Evolutionary conservation across 2,329 filamentous ascomycete species (phyloP).

Genomic region (Biscogniauxia sp.): DNA sequence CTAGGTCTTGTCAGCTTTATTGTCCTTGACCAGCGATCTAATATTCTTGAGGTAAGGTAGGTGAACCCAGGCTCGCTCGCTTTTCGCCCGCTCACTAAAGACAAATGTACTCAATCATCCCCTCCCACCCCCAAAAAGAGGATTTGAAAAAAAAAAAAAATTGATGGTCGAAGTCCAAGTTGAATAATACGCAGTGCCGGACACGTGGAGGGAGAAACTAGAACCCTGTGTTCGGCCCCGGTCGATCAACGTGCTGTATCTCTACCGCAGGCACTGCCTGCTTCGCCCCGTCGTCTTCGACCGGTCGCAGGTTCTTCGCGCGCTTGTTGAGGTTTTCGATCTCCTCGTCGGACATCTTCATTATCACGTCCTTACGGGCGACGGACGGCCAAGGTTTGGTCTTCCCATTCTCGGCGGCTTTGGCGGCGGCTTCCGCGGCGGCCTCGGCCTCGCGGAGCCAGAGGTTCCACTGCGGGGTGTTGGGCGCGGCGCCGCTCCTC

Average conservation of each 20-base stretch:
- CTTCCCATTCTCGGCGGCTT: constrained; percentile 12
- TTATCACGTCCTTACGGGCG: constrained; percentile 46
- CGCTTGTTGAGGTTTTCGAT: not conserved
- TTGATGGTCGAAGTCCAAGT: too few species aligned
- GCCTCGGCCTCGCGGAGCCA: constrained; percentile 52
- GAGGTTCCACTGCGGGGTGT: constrained; percentile 49
- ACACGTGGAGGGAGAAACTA: not conserved
- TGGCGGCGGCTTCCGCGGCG: constrained; percentile 37
- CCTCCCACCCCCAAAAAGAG: too few species aligned
- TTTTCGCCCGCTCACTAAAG: too few species aligned
- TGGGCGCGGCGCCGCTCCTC: constrained; percentile 49
- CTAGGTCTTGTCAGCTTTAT: too few species aligned
- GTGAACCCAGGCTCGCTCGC: too few species aligned
- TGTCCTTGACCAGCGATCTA: too few species aligned
- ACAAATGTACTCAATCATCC: too few species aligned
- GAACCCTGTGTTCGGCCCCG: not conserved
- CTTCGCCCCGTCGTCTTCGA: constrained; percentile 15
- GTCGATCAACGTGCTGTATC: constrained; percentile 9
- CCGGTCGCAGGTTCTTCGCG: not conserved
- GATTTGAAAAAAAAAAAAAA: too few species aligned
- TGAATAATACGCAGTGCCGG: too few species aligned
- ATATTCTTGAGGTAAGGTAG: too few species aligned
- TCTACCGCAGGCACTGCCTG: constrained; percentile 19
- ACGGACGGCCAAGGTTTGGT: constrained; percentile 44
- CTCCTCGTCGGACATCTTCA: constrained; percentile 34